Percentiles rank a stretch among this genome's conserved stretches.
These are phyloP conservation scores for Ziziphus jujuba DNA, from an alignment of 306 rosid species.

Conservation along the genomic window DNA sequence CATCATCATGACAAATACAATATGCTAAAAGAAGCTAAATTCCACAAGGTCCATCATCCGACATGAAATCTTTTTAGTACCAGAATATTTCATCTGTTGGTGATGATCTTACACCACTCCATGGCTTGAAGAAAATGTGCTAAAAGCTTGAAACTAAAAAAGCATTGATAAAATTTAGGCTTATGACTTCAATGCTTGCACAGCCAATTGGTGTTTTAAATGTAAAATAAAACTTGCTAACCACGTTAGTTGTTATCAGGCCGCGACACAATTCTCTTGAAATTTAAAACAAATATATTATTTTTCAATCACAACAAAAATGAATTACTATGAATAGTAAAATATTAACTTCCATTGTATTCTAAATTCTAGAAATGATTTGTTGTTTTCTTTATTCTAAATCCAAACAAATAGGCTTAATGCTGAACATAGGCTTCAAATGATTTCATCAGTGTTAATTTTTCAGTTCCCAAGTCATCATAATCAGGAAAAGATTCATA, in stretches of 20 bases:
- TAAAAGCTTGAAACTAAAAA: too few relatives aligned
- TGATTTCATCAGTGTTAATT: background rate
- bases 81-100: too few relatives aligned
- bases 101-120: too few relatives aligned
- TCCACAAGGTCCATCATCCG: too few relatives aligned
- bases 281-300: background rate
- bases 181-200: background rate
- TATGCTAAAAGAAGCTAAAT: background rate
- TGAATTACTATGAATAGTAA: too few relatives aligned
- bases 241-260: background rate
- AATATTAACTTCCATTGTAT: background rate
- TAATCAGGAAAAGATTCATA: background rate
- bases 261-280: background rate
- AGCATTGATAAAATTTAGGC: too few relatives aligned
- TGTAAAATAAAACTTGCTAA: background rate
- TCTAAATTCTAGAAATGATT: background rate
- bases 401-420: too few relatives aligned
- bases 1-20: background rate
- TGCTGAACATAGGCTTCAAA: too few relatives aligned
- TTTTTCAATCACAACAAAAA: background rate
- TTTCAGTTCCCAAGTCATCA: constrained; percentile 6
- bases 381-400: background rate
- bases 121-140: too few relatives aligned
- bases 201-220: background rate
- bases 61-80: too few relatives aligned